Percentiles rank a stretch among this genome's conserved stretches.
These are phyloP conservation scores for Guadua angustifolia DNA, from an alignment of 176 grass and related monocot species.

Conservation along the genomic window DNA sequence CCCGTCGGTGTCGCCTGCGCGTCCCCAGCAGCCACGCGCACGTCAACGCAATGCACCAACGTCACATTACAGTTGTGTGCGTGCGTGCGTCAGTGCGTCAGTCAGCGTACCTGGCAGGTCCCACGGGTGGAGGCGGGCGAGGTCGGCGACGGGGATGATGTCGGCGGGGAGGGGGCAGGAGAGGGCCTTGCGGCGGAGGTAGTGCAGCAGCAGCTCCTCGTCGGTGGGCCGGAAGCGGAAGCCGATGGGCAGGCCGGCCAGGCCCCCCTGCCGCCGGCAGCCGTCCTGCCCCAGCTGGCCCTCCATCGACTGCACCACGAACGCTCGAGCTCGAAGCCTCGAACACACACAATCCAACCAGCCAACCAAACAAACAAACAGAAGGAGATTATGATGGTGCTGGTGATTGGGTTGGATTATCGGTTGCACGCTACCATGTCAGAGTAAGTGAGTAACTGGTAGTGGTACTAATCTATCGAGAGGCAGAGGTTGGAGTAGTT, in stretches of 20 bases:
- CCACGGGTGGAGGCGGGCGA: slow-evolving; percentile 62
- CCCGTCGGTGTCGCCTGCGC: slow-evolving; percentile 47
- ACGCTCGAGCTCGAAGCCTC: not conserved
- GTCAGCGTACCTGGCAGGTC: slow-evolving; percentile 68
- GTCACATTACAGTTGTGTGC: not conserved
- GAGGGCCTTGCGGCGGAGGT: slow-evolving; percentile 81
- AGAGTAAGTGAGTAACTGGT: not conserved
- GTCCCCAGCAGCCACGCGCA: not conserved
- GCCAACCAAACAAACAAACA: not conserved
- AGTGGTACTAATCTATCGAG: not conserved
- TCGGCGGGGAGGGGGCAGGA: slow-evolving; percentile 73
- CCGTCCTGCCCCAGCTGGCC: not conserved
- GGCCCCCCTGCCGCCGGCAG: slow-evolving; percentile 16
- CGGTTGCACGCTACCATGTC: not conserved
- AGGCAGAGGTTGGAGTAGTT: not conserved
- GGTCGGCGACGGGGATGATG: slow-evolving; percentile 82
- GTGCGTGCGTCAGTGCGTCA: not conserved
- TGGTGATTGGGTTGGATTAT: not conserved
- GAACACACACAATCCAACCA: not conserved
- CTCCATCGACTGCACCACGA: slow-evolving; percentile 26
- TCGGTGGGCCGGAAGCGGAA: slow-evolving; percentile 94
- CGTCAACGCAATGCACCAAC: slow-evolving; percentile 14
- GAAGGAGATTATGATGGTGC: not conserved
- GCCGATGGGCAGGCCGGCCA: slow-evolving; percentile 64
- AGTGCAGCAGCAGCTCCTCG: slow-evolving; percentile 87